phyloP scores from a whole-genome alignment of 176 grass and related monocot species.

The Eleusine indica region DNA sequence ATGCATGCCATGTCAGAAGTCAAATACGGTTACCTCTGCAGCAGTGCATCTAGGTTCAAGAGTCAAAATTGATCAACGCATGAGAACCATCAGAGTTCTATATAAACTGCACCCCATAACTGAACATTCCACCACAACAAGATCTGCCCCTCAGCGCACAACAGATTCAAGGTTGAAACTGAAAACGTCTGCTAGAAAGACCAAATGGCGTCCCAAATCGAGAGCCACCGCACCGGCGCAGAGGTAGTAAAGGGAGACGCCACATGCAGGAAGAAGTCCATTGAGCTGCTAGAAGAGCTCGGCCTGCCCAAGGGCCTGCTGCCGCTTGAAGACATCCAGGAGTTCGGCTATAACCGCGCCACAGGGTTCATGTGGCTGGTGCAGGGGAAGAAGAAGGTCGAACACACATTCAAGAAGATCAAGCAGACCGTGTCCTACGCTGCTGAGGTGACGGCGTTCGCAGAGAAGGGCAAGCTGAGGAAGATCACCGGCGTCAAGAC shows the following conservation, averaged over 20 bases:
- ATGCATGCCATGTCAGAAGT: not conserved
- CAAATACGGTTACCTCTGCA: not conserved
- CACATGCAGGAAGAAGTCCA: not conserved
- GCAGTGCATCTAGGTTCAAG: not conserved
- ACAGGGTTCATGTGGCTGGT: not conserved
- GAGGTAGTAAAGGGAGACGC: not conserved
- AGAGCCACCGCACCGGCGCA: not conserved
- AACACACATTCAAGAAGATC: not conserved
- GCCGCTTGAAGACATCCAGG: not conserved
- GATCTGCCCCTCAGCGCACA: not conserved
- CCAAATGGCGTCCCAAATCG: not conserved
- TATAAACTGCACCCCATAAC: not conserved
- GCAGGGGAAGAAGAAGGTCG: not conserved
- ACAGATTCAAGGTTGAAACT: not conserved
- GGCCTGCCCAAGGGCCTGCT: not conserved
- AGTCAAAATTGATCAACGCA: not conserved
- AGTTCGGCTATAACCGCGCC: not conserved
- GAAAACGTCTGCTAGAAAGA: not conserved
- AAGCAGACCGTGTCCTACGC: not conserved
- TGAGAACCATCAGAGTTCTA: not conserved
- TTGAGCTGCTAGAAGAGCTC: not conserved
- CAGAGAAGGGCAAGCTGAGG: not conserved
- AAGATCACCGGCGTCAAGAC: not conserved
- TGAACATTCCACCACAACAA: not conserved
- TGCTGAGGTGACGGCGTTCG: not conserved